Conservation (phyloP, 129 eudicot species). For the Gnaphalium uliginosum region DNA sequence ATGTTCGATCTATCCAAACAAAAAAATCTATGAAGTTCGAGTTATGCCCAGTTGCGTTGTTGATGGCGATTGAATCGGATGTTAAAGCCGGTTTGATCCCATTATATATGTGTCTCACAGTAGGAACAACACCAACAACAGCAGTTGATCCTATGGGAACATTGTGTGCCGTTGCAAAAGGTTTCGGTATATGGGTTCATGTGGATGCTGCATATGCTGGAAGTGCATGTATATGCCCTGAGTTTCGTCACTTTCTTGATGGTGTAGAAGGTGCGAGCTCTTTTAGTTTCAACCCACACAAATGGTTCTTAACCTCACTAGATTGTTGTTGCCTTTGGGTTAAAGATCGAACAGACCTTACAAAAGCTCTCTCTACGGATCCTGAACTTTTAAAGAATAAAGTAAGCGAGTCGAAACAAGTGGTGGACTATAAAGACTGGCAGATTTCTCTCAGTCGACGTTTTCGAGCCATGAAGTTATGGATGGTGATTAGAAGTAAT, state of each 20-base stretch:
- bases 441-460: slow-evolving; percentile 20
- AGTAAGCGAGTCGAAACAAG: background rate
- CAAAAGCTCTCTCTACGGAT: slow-evolving; percentile 21
- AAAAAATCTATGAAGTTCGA: slow-evolving; percentile 15
- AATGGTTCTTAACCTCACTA: slow-evolving; percentile 30
- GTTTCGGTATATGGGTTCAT: slow-evolving; percentile 34
- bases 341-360: slow-evolving; percentile 6
- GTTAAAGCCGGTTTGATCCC: slow-evolving; percentile 33
- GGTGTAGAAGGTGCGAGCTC: slow-evolving; percentile 37
- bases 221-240: slow-evolving; percentile 32
- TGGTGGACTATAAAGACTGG: slow-evolving; percentile 46
- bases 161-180: slow-evolving; percentile 21
- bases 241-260: slow-evolving; percentile 32
- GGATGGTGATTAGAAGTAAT: slow-evolving; percentile 25
- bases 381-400: slow-evolving; percentile 31
- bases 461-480: slow-evolving; percentile 6
- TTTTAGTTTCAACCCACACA: slow-evolving; percentile 32
- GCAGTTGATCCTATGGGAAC: slow-evolving; percentile 33
- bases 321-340: slow-evolving; percentile 43
- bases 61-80: slow-evolving; percentile 19
- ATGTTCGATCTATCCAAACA: slow-evolving; percentile 21
- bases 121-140: slow-evolving; percentile 40
- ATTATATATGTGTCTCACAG: slow-evolving; percentile 27
- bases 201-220: slow-evolving; percentile 32
- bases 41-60: slow-evolving; percentile 5